A percentile compares a stretch with the other conserved stretches of the same genome.
phyloP scores from a whole-genome alignment of 306 rosid species.

The Fagus crenata region DNA sequence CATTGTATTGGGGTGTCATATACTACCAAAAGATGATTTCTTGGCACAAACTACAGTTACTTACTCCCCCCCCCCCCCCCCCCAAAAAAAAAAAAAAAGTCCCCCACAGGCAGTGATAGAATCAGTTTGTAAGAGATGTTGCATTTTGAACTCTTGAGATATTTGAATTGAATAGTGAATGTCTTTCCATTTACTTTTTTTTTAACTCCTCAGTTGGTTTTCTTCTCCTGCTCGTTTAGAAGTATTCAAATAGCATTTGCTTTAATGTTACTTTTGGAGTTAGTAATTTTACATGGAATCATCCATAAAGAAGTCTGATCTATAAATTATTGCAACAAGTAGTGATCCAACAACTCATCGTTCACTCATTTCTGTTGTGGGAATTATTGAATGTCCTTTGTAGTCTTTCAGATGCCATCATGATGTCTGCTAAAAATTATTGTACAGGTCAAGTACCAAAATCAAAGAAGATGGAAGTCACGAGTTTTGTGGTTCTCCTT shows the following conservation, averaged over 20 bases:
- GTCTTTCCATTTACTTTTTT: background rate
- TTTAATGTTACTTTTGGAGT: background rate
- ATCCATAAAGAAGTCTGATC: background rate
- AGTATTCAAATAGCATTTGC: background rate
- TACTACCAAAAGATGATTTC: too few relatives aligned
- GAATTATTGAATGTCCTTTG: slow-evolving; percentile 20
- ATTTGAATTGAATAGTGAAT: background rate
- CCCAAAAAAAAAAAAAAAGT: too few relatives aligned
- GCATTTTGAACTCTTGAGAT: background rate
- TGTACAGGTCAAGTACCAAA: slow-evolving; percentile 66
- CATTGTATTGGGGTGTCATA: too few relatives aligned
- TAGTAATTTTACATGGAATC: background rate
- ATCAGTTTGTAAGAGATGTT: background rate
- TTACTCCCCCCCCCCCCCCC: too few relatives aligned
- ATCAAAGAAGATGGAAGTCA: slow-evolving; percentile 64
- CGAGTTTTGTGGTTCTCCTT: slow-evolving; percentile 74
- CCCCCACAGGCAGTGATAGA: background rate
- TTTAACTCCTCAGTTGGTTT: too few relatives aligned
- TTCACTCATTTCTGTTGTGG: slow-evolving; percentile 25
- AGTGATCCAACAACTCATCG: slow-evolving; percentile 8
- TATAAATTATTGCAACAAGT: background rate
- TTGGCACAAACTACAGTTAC: too few relatives aligned
- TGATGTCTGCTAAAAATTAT: slow-evolving; percentile 24
- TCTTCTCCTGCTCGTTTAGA: too few relatives aligned
- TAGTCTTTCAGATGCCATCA: slow-evolving; percentile 27